phyloP scores from a whole-genome alignment of 2,329 filamentous ascomycete genomes.

The Ceratocystis huliohia region DNA sequence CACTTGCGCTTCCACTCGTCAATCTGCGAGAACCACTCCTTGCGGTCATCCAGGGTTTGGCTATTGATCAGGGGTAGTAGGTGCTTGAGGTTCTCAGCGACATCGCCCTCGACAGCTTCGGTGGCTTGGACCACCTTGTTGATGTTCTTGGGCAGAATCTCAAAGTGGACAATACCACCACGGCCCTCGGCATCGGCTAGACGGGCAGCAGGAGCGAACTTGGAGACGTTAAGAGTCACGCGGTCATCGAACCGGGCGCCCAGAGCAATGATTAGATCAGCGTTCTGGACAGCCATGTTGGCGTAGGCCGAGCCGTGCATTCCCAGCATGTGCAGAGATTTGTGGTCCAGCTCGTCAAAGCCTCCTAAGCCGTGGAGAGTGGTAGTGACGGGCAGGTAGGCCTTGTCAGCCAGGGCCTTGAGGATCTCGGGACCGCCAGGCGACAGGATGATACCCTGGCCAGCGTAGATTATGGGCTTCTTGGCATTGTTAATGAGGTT shows the following conservation, averaged over 20 bases:
- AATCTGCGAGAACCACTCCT: conserved; percentile 84
- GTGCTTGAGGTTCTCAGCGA: conserved; percentile 60
- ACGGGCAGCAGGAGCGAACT: conserved; percentile 82
- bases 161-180: conserved; percentile 93
- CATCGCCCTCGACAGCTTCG: conserved; percentile 88
- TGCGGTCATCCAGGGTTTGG: conserved; percentile 51
- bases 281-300: conserved; percentile 96
- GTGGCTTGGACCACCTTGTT: conserved; percentile 98
- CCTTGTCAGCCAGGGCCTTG: conserved; percentile 79
- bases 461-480: conserved; percentile 91
- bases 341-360: conserved; percentile 85
- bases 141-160: conserved; percentile 99
- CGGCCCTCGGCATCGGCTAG: conserved; percentile 70
- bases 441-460: conserved; percentile 72
- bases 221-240: conserved; percentile 67
- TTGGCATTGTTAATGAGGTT: conserved; percentile 75
- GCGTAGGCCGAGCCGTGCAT: conserved; percentile 97
- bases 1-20: conserved; percentile 82
- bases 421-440: conserved; percentile 69
- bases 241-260: conserved; percentile 94
- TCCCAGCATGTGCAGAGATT: conserved; percentile 93
- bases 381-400: conserved; percentile 85
- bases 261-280: conserved; percentile 88
- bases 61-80: conserved; percentile 61
- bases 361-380: conserved; percentile 87